A percentile compares a stretch with the other conserved stretches of the same genome.
phyloP scores from a whole-genome alignment of 2,329 filamentous ascomycete species.

The Lomentospora prolificans region DNA sequence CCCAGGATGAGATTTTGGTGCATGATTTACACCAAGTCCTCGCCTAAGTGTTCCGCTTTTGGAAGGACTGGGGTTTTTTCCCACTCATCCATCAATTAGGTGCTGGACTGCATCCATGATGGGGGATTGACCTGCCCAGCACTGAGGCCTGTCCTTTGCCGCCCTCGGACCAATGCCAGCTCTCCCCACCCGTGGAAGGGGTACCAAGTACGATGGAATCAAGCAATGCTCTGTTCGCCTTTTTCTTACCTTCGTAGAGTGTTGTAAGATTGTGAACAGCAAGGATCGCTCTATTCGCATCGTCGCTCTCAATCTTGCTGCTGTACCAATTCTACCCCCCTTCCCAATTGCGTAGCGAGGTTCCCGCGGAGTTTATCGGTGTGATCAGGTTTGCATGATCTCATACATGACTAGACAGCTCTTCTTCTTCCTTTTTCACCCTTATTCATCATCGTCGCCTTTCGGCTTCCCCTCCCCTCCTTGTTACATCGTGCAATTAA shows the following conservation, averaged over 20 bases:
- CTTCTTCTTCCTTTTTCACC: background rate
- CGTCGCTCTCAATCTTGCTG: background rate
- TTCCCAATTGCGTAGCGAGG: background rate
- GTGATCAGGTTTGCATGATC: background rate
- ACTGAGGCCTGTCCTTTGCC: no score
- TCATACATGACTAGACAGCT: background rate
- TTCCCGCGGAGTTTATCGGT: background rate
- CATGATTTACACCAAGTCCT: background rate
- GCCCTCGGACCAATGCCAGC: background rate
- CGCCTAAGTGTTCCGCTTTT: constrained; percentile 3
- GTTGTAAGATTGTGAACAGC: background rate
- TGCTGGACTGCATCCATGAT: no score
- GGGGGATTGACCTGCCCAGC: no score
- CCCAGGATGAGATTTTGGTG: no score
- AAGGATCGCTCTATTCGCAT: background rate
- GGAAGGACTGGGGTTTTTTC: background rate
- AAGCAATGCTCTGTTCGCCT: background rate
- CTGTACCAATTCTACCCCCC: background rate
- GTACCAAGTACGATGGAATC: no score
- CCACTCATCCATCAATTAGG: no score
- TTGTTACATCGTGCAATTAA: background rate
- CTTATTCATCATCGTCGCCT: background rate
- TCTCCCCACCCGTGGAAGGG: no score
- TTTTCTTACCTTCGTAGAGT: background rate
- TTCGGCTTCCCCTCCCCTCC: no score